Conservation (phyloP, 352 stramenopile genomes). For the Phytopythium aichiense region DNA sequence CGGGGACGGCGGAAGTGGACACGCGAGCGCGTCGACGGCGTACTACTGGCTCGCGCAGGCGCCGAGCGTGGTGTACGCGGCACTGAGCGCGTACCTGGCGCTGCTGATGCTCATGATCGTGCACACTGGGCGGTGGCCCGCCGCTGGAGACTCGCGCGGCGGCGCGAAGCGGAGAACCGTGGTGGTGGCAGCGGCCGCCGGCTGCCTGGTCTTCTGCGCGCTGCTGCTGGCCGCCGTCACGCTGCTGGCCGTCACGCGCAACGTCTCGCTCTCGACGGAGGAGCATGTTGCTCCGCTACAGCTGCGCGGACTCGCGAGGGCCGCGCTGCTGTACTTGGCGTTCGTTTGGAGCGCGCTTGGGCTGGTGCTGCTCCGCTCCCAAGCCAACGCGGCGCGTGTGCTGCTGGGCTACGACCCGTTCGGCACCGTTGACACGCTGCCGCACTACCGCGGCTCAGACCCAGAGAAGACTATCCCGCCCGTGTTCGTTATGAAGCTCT, state of each 20-base stretch:
- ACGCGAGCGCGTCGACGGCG: neutral
- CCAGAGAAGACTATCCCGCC: constrained; percentile 4
- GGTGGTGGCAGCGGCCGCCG: neutral
- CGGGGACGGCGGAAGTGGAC: neutral
- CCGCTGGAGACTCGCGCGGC: neutral
- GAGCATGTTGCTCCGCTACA: neutral
- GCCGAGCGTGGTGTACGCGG: constrained; percentile 20
- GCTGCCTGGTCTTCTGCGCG: constrained; percentile 1
- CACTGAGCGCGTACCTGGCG: constrained; percentile 28
- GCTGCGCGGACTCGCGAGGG: constrained; percentile 13
- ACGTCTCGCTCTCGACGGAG: neutral
- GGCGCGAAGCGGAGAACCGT: neutral
- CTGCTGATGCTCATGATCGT: constrained; percentile 24
- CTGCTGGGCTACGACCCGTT: constrained; percentile 15
- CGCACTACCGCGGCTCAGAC: neutral
- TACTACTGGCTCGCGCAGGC: constrained; percentile 34
- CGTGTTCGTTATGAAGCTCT: constrained; percentile 3
- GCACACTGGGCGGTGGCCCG: constrained; percentile 19
- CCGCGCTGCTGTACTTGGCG: constrained; percentile 18
- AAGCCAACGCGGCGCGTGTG: constrained; percentile 14
- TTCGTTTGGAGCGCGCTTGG: constrained; percentile 21
- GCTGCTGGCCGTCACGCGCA: constrained; percentile 10
- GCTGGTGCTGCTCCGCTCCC: constrained; percentile 18
- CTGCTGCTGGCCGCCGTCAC: constrained; percentile 14
- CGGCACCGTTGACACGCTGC: constrained; percentile 2